Evolutionary conservation across 148 eudicot genomes (phyloP).

Genomic region (Rhododendron henanense): DNA sequence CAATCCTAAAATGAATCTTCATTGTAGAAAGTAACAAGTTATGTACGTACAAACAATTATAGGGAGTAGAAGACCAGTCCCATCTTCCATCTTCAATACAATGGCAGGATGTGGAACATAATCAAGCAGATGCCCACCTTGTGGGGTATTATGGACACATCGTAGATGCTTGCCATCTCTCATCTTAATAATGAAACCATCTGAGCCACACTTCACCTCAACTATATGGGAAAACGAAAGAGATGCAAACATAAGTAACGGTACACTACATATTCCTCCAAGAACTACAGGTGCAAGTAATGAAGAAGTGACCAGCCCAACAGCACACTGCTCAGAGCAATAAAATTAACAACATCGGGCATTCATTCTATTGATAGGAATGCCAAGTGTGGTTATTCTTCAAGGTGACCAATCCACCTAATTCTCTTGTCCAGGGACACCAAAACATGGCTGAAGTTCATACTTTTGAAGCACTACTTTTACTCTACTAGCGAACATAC

Average conservation of each 20-base stretch:
- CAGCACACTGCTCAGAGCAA: background rate
- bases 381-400: background rate
- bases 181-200: conserved; percentile 86
- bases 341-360: background rate
- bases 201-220: conserved; percentile 86
- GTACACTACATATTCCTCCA: background rate
- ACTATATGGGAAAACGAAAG: conserved; percentile 35
- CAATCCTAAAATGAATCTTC: conserved; percentile 5
- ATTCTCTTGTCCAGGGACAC: background rate
- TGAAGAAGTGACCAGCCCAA: background rate
- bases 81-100: conserved; percentile 97
- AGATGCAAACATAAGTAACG: background rate
- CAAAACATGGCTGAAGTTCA: background rate
- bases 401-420: background rate
- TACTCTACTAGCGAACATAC: background rate
- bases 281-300: background rate
- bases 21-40: background rate
- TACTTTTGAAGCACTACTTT: background rate
- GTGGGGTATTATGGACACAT: conserved; percentile 86
- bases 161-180: conserved; percentile 74
- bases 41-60: conserved; percentile 83
- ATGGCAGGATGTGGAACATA: conserved; percentile 95
- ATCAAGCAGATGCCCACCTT: conserved; percentile 81
- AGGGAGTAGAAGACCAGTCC: conserved; percentile 88
- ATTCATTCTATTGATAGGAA: background rate